A percentile compares a stretch with the other conserved stretches of the same genome.
Evolutionary conservation across 148 eudicot genomes (phyloP).

Genomic region (Rhododendron williamsianum): DNA sequence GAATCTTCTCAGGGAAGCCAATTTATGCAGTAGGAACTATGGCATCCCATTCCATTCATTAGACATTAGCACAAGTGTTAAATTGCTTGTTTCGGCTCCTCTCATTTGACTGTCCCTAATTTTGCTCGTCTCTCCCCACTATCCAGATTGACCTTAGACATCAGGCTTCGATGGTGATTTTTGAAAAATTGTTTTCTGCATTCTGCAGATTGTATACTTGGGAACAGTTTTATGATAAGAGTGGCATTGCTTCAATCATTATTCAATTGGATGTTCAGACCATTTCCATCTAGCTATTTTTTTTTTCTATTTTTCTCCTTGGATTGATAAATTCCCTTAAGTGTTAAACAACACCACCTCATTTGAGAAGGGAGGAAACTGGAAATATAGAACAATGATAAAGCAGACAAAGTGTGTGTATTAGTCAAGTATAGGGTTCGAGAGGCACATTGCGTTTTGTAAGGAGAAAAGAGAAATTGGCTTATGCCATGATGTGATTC

Average conservation of each 20-base stretch:
- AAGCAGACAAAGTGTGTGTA: not conserved
- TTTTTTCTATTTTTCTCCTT: not conserved
- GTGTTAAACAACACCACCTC: not conserved
- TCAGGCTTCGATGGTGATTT: not conserved
- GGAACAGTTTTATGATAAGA: not conserved
- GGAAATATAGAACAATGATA: not conserved
- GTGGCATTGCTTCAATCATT: not conserved
- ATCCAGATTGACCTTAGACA: not conserved
- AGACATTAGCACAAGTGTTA: not conserved
- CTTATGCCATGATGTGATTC: constrained; percentile 62
- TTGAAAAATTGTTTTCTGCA: not conserved
- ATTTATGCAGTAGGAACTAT: not conserved
- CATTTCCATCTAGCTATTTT: not conserved
- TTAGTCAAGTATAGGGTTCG: not conserved
- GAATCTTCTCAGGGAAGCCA: not conserved
- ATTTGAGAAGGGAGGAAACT: not conserved
- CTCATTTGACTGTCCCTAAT: not conserved
- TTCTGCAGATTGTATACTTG: not conserved
- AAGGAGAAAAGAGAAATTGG: not conserved
- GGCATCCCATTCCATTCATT: not conserved
- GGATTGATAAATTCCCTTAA: not conserved
- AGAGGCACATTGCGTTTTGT: not conserved
- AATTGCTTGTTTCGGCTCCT: not conserved
- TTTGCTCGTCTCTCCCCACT: not conserved
- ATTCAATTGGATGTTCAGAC: not conserved